A percentile compares a stretch with the other conserved stretches of the same genome.
Evolutionary conservation across 306 rosid genomes (phyloP).

Genomic region (Heteromeles arbutifolia): DNA sequence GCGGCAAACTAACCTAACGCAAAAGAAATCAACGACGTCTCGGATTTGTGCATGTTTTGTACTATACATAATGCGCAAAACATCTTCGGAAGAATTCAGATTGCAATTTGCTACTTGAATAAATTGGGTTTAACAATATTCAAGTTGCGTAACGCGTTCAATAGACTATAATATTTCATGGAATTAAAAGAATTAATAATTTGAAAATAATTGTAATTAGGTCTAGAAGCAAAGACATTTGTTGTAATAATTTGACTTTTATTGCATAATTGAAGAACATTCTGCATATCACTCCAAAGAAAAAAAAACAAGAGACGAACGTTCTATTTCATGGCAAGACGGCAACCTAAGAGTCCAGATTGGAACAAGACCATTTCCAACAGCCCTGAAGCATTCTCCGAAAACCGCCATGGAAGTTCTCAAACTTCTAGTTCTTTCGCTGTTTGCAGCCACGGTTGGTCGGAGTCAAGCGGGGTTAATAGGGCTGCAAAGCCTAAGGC

Average conservation of each 20-base stretch:
- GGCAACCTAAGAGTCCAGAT: not conserved
- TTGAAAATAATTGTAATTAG: not conserved
- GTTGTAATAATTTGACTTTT: not conserved
- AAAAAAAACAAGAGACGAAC: not conserved
- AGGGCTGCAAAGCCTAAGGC: slow-evolving; percentile 8
- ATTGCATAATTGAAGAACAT: not conserved
- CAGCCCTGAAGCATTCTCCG: not conserved
- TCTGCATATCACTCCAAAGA: not conserved
- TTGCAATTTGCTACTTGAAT: not conserved
- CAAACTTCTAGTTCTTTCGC: not conserved
- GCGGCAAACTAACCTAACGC: not conserved
- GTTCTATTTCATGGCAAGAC: not conserved
- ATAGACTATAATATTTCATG: not conserved
- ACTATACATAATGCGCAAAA: not conserved
- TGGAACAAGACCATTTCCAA: not conserved
- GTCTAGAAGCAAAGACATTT: not conserved
- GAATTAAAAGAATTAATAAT: not conserved
- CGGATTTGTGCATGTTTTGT: not conserved
- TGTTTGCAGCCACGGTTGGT: not conserved
- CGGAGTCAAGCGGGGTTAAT: not conserved
- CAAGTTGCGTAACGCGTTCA: not conserved
- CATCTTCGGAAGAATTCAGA: not conserved
- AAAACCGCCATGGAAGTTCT: not conserved
- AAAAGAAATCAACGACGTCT: not conserved
- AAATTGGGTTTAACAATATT: not conserved